phyloP scores from a whole-genome alignment of 1,284 basidiomycete species.

The Anthracocystis setariae region DNA sequence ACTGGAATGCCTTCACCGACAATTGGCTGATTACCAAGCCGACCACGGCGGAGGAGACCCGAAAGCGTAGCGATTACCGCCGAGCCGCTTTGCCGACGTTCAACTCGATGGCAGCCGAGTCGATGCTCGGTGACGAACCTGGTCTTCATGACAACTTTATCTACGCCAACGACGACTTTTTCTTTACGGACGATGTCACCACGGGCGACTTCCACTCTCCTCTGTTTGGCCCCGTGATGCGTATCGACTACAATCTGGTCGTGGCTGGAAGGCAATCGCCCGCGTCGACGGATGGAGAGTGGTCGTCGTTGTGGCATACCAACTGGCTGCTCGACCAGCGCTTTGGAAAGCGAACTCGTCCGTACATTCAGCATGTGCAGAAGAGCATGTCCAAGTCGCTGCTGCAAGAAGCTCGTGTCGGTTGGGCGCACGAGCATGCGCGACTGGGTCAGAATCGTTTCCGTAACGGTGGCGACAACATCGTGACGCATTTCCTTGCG shows the following conservation, averaged over 20 bases:
- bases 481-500: conserved; percentile 42
- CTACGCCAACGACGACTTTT: conserved; percentile 58
- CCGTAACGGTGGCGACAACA: conserved; percentile 37
- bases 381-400: conserved; percentile 37
- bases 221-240: conserved; percentile 50
- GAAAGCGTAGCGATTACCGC: conserved; percentile 27
- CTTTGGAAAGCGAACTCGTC: conserved; percentile 38
- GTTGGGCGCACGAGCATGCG: conserved; percentile 42
- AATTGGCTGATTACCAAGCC: conserved; percentile 31
- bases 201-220: conserved; percentile 43
- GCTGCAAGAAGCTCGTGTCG: conserved; percentile 36
- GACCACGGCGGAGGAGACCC: conserved; percentile 4
- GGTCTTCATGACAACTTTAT: conserved; percentile 44
- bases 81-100: conserved; percentile 52
- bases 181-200: conserved; percentile 35
- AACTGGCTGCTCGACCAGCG: conserved; percentile 46
- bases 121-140: conserved; percentile 45
- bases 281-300: conserved; percentile 31
- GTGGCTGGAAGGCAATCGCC: conserved; percentile 25
- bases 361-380: conserved; percentile 47
- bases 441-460: conserved; percentile 29
- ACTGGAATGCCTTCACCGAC: conserved; percentile 49
- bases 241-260: conserved; percentile 46
- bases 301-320: conserved; percentile 38
- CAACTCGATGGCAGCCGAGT: conserved; percentile 56